A percentile compares a stretch with the other conserved stretches of the same genome.
These are phyloP conservation scores for Diplotaxis tenuifolia DNA, from an alignment of 345 rosid species.

Conservation along the genomic window DNA sequence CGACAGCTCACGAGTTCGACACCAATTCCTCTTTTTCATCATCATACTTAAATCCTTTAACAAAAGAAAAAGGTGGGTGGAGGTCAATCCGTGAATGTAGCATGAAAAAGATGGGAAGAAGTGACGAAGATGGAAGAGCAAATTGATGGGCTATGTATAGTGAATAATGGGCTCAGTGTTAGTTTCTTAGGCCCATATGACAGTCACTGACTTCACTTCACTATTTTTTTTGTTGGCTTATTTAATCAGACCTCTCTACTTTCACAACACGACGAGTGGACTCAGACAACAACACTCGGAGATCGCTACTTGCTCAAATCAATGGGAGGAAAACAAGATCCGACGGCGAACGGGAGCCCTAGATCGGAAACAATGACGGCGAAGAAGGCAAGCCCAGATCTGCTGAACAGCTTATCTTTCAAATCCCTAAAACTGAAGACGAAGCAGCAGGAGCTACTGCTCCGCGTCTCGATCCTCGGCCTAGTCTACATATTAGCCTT, in stretches of 20 bases:
- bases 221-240: background rate
- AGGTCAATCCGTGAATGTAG: background rate
- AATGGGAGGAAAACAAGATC: slow-evolving; percentile 24
- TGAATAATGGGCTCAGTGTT: background rate
- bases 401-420: slow-evolving; percentile 41
- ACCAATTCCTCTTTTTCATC: no score
- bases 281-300: slow-evolving; percentile 7
- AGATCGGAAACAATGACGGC: slow-evolving; percentile 24
- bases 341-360: slow-evolving; percentile 1
- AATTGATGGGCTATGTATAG: background rate
- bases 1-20: no score
- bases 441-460: slow-evolving; percentile 88
- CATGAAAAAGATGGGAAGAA: background rate
- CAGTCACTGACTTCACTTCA: no score
- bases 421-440: slow-evolving; percentile 68
- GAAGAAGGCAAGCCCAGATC: slow-evolving; percentile 46
- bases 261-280: slow-evolving; percentile 18
- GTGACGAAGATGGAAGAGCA: background rate
- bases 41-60: no score
- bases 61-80: background rate
- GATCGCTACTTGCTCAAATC: background rate
- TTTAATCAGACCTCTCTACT: background rate
- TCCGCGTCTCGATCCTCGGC: slow-evolving; percentile 78
- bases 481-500: slow-evolving; percentile 88
- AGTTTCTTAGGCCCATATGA: background rate